Evolutionary conservation across 495 filamentous ascomycete genomes (phyloP), one percentile per base, ranked within the genome.

Genomic region (Neurospora sp.): DNA sequence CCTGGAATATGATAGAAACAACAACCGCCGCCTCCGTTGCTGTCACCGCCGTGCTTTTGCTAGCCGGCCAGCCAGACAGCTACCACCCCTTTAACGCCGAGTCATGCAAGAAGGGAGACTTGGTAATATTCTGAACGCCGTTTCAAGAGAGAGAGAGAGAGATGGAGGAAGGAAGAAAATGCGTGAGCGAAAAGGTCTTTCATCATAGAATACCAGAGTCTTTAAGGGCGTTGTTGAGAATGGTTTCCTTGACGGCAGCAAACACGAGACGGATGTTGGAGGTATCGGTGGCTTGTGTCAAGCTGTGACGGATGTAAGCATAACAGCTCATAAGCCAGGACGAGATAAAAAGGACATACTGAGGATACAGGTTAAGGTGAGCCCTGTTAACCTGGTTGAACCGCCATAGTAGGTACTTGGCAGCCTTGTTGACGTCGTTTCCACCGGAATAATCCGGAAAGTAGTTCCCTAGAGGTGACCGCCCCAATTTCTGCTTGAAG

Each of bases 311-410:
- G 72, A 42, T 72, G 77, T 86, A 74, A 86, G 83, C 40, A 70
- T 69, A 73, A 70, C 42, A 8, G 4, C 6, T 68, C 48, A 65
- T 37, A 48, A 14, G 71, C 40, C 6, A 9, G 8, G n/a, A 69
- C 5, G 31, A 35, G 8, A 73, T 35, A 22, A 40, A 6, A 16
- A n/a, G 7, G 22, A 86, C 94, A 83, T 90, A 98, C 96, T 99
- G 96, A 78, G 96, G 96, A 82, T 98, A 99, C 70, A 98, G 86
- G 78, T 97, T 98, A 17, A 99, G 87, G 82, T 98, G 94, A 27
- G 94, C 96, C 71, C 96, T 87, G 79, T 99, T 99, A 75, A 98
- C 96, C 81, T 99, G 96, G 79, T 98, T 98, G 80, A 99, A 99
- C 78, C 96, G 88, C 96, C 96, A 98, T 17, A 99, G 87, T 38